Conservation (phyloP, 2,329 filamentous ascomycete species). For the Fonsecaea monophora region DNA sequence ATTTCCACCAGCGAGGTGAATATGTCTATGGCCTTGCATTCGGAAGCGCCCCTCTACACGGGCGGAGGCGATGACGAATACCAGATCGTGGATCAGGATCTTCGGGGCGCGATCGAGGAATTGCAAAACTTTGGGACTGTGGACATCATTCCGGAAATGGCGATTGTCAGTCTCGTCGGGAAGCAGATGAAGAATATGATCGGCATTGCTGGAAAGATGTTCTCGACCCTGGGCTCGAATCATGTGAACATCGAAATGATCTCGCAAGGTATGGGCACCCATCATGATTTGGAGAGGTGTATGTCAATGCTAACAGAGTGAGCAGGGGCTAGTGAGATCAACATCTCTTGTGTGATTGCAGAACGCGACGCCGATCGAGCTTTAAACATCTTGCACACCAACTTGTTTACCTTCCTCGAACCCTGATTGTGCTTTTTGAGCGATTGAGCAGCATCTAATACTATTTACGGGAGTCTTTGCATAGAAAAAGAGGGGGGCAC, state of each 20-base stretch:
- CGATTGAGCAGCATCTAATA: conserved; percentile 27
- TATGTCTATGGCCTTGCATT: conserved; percentile 95
- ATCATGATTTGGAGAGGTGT: conserved; percentile 2
- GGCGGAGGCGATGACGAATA: conserved; percentile 56
- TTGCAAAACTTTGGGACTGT: conserved; percentile 84
- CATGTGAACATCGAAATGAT: conserved; percentile 99
- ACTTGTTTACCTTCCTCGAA: conserved; percentile 94
- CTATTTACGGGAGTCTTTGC: conserved; percentile 26
- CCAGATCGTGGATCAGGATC: conserved; percentile 66
- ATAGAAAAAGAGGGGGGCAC: conserved; percentile 14
- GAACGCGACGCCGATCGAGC: conserved; percentile 88
- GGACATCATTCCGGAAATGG: conserved; percentile 89
- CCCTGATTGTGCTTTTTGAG: conserved; percentile 46
- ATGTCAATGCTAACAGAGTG: conserved; percentile 22
- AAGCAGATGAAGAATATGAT: conserved; percentile 98
- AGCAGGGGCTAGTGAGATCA: conserved; percentile 94
- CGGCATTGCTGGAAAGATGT: conserved; percentile 92
- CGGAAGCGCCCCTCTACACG: conserved; percentile 65
- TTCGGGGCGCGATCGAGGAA: conserved; percentile 71
- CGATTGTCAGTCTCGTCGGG: conserved; percentile 91
- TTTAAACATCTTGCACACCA: conserved; percentile 95
- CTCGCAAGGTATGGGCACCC: conserved; percentile 75
- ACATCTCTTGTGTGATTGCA: conserved; percentile 97
- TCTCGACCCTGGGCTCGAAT: conserved; percentile 89
- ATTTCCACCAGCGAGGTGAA: conserved; percentile 97